These are phyloP conservation scores for Phialocephala sp. DNA, from an alignment of 2,329 filamentous ascomycete species.

Conservation along the genomic window DNA sequence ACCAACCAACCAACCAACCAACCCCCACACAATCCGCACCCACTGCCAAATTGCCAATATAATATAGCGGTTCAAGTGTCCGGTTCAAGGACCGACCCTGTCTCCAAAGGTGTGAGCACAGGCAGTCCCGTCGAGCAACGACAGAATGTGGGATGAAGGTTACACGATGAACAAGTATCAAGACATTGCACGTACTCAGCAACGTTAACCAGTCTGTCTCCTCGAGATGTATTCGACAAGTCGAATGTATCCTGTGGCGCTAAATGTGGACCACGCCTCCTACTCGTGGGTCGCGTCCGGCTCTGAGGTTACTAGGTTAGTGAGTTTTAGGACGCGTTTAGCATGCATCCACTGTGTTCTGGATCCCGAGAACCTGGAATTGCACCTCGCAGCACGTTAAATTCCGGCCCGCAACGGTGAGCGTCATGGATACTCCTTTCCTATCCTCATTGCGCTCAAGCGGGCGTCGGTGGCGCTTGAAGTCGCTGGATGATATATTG, in stretches of 20 bases:
- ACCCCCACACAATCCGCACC: neutral
- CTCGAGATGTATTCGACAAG: too few species aligned
- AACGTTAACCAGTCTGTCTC: too few species aligned
- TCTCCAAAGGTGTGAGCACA: too few species aligned
- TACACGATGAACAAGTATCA: too few species aligned
- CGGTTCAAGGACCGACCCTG: neutral
- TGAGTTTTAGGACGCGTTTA: conserved; percentile 2
- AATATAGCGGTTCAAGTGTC: neutral
- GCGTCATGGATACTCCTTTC: neutral
- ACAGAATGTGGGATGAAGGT: too few species aligned
- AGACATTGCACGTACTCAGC: too few species aligned
- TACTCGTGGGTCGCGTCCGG: too few species aligned
- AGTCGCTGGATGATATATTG: neutral
- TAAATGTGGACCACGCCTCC: too few species aligned
- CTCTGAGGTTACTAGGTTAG: neutral
- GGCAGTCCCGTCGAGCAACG: too few species aligned
- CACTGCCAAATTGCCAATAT: too few species aligned
- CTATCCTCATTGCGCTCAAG: neutral
- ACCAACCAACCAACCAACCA: neutral
- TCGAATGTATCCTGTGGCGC: too few species aligned
- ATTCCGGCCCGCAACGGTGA: neutral
- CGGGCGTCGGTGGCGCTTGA: neutral
- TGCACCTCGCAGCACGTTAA: neutral
- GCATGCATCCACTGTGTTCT: neutral
- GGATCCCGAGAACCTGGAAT: conserved; percentile 8